phyloP scores from a whole-genome alignment of 1,284 basidiomycete genomes.

The Ceratobasidium sp. region DNA sequence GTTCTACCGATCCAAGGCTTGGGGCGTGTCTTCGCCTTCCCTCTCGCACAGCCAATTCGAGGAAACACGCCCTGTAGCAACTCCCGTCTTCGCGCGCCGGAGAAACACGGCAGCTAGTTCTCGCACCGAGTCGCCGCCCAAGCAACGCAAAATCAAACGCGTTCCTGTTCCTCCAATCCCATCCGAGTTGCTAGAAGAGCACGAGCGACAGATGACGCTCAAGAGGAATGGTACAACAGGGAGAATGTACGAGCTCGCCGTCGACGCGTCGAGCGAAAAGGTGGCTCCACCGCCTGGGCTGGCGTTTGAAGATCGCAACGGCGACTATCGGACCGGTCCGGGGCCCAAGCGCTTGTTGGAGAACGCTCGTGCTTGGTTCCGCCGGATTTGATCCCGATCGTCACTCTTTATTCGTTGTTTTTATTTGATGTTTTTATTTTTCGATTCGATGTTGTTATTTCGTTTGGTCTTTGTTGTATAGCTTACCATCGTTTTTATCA shows the following conservation, averaged over 20 bases:
- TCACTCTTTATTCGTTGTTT: not conserved
- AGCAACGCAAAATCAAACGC: constrained; percentile 11
- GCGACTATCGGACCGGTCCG: constrained; percentile 1
- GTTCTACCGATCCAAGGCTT: not conserved
- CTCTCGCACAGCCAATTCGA: not conserved
- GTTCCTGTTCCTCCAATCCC: constrained; percentile 35
- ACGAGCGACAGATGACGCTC: constrained; percentile 13
- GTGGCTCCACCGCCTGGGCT: constrained; percentile 5
- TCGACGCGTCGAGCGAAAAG: not conserved
- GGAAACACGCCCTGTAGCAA: too few relatives aligned
- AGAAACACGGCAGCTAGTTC: not conserved
- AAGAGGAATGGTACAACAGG: not conserved
- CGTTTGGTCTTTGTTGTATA: not conserved
- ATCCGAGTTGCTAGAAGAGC: constrained; percentile 27
- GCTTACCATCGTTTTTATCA: not conserved
- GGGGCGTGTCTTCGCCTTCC: not conserved
- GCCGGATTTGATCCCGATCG: constrained; percentile 5
- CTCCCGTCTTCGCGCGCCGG: not conserved
- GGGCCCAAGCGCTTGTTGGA: constrained; percentile 16
- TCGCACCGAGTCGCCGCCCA: too few relatives aligned
- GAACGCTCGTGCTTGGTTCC: constrained; percentile 34
- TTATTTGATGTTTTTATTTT: not conserved
- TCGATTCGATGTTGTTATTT: not conserved
- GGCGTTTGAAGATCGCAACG: not conserved
- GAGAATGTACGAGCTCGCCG: not conserved